Base-by-base conservation (phyloP, 2,329 filamentous ascomycete species). In the Fusarium sp. region DNA sequence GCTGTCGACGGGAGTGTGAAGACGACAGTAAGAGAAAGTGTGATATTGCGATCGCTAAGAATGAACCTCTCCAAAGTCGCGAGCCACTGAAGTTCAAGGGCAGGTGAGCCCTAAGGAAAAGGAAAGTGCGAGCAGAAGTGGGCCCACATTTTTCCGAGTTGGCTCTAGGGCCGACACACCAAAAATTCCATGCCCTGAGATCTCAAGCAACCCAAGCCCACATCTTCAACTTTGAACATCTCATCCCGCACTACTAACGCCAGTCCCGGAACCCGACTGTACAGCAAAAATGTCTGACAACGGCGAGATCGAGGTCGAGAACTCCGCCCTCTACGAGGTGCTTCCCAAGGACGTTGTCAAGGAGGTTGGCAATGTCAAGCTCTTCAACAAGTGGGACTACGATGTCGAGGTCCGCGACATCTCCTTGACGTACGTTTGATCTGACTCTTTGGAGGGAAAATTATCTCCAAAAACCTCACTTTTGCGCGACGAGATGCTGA, bases 341-440 rank as follows among this genome's bases (percentile, higher is more conserved):
- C 92, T 97, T 76, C 94, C 95, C 85, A 97, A 97, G 91, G 94
- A 97, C 76, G 91, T 97, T 81, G 87, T 89, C 80, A 87, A 90
- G 79, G 93, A 97, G 86, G 90, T 96, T 85, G 94, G 94, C 84
- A 91, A 88, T 85, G 88, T 96, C 83, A 97, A 97, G 91, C 89
- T 97, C 79, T 97, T 97, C 90, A 97, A 96, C 91, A 97, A 97
- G 86, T 97, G 94, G 85, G 85, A 85, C 86, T 99, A 98, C 86
- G 96, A 98, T 91, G 95, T 99, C 81, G 96, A 99, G 89, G 96
- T 99, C 85, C 91, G 95, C 84, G 96, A 99, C 84, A 98, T 99
- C 87, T 99, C 96, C 80, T 89, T 99, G 87, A 98, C 95, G 96
- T 99, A 97, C 77, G 80, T 81, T 70, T 66, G 34, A 51, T 51